A percentile compares a stretch with the other conserved stretches of the same genome.
These are phyloP conservation scores for Aureobasidium sp. DNA, from an alignment of 2,329 filamentous ascomycete species.

Conservation along the genomic window DNA sequence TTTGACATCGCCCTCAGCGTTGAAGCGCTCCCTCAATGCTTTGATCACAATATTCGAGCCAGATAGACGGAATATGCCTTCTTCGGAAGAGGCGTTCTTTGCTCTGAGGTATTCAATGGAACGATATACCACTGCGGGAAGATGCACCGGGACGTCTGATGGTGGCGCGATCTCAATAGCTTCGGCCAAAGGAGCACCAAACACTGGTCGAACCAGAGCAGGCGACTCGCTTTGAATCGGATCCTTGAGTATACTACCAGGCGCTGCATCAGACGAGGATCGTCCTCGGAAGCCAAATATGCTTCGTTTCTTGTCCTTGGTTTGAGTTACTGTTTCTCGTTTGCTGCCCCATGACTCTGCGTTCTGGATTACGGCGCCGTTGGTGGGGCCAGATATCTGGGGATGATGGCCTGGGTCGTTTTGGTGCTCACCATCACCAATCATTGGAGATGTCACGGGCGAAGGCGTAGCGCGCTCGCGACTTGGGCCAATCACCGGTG, in stretches of 20 bases:
- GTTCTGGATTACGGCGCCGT: constrained; percentile 77
- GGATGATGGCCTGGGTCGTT: constrained; percentile 27
- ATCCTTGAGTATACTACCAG: constrained; percentile 28
- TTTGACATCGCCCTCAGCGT: constrained; percentile 85
- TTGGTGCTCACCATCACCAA: constrained; percentile 10
- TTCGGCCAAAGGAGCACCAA: constrained; percentile 77
- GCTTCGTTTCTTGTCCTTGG: constrained; percentile 75
- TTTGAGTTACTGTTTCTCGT: constrained; percentile 43
- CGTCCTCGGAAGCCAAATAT: constrained; percentile 59
- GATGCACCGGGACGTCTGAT: constrained; percentile 61
- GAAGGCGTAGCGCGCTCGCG: constrained; percentile 29
- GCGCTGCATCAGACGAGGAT: constrained; percentile 59
- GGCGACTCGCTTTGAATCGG: constrained; percentile 17
- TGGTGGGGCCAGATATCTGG: constrained; percentile 74
- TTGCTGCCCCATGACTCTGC: constrained; percentile 81
- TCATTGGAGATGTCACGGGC: constrained; percentile 30
- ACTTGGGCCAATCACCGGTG: constrained; percentile 46
- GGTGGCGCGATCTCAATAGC: constrained; percentile 78
- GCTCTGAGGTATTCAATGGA: constrained; percentile 87
- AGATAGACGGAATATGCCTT: constrained; percentile 93
- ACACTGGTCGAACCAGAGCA: constrained; percentile 55
- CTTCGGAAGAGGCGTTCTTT: constrained; percentile 74
- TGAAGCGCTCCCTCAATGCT: constrained; percentile 84
- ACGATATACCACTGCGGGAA: constrained; percentile 90
- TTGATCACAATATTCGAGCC: constrained; percentile 96